These are phyloP conservation scores for Annona cherimola DNA, from an alignment of 164 flowering plant species.

Conservation along the genomic window DNA sequence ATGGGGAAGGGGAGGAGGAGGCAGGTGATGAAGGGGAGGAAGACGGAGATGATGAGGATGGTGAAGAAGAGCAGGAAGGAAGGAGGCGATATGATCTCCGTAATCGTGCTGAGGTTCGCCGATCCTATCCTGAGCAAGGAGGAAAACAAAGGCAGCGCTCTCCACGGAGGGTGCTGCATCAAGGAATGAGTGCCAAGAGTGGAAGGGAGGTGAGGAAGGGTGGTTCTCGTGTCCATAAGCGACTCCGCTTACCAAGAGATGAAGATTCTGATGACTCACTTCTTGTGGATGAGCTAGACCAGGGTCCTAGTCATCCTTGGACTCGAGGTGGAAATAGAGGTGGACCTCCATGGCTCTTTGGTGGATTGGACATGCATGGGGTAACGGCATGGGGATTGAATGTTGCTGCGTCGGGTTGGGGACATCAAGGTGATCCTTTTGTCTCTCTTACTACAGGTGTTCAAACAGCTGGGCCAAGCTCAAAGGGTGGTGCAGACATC, in stretches of 20 bases:
- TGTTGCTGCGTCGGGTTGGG: conserved; percentile 99
- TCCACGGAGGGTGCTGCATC: conserved; percentile 86
- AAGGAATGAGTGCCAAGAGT: conserved; percentile 82
- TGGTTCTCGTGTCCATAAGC: conserved; percentile 86
- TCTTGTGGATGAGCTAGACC: conserved; percentile 98
- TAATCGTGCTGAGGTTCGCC: conserved; percentile 89
- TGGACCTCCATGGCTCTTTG: conserved; percentile 91
- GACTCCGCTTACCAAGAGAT: conserved; percentile 64
- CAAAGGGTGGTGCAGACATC: conserved; percentile 99
- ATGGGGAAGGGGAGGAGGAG: conserved; percentile 35
- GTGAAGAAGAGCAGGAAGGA: conserved; percentile 80
- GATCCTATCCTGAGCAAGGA: conserved; percentile 58
- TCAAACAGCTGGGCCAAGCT: conserved; percentile 99
- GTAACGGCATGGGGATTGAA: conserved; percentile 84
- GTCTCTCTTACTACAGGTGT: conserved; percentile 62
- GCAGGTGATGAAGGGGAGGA: conserved; percentile 54
- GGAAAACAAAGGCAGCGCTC: conserved; percentile 77
- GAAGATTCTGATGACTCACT: conserved; percentile 99
- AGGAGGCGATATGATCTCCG: conserved; percentile 93
- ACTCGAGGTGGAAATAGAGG: conserved; percentile 80
- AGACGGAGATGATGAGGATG: conserved; percentile 57
- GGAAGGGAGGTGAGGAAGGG: conserved; percentile 83
- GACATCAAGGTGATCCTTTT: conserved; percentile 78
- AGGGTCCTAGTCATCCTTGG: conserved; percentile 91
- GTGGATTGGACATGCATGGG: conserved; percentile 88